A percentile compares a stretch with the other conserved stretches of the same genome.
phyloP scores from a whole-genome alignment of 2,329 filamentous ascomycete species.

The Plectosphaerella plurivora region DNA sequence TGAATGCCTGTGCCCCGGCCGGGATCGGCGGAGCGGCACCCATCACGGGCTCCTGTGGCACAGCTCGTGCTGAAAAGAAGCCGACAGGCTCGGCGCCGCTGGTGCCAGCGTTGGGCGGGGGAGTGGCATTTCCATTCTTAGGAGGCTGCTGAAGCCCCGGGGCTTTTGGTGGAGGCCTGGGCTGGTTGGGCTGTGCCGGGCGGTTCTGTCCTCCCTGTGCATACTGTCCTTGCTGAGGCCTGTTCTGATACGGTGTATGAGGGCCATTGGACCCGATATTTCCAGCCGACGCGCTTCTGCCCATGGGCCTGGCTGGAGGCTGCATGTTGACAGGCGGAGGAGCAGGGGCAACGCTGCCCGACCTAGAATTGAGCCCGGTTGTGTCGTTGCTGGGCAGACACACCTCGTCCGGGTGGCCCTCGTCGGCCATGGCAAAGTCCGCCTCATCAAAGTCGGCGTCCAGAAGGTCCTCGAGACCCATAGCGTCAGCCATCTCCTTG shows the following conservation, averaged over 20 bases:
- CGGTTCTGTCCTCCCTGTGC: neutral
- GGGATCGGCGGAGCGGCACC: conserved; percentile 29
- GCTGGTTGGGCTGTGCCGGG: conserved; percentile 10
- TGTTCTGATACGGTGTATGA: conserved; percentile 28
- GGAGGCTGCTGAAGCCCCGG: conserved; percentile 7
- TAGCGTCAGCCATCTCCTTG: conserved; percentile 6
- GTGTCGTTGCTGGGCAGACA: conserved; percentile 40
- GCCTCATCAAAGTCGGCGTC: conserved; percentile 67
- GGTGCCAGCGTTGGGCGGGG: conserved; percentile 14
- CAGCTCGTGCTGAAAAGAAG: conserved; percentile 69
- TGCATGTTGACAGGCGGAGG: conserved; percentile 25
- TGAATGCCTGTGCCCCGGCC: conserved; percentile 54
- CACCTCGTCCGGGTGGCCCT: conserved; percentile 75
- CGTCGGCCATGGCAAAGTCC: conserved; percentile 66
- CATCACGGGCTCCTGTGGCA: conserved; percentile 39
- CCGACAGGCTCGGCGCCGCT: conserved; percentile 40
- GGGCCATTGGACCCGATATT: conserved; percentile 24
- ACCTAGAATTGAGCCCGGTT: conserved; percentile 6
- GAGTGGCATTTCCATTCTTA: conserved; percentile 11
- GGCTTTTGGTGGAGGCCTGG: conserved; percentile 10
- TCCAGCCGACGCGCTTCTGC: conserved; percentile 22
- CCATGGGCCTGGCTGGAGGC: conserved; percentile 27
- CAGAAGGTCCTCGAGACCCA: conserved; percentile 17
- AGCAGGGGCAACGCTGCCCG: neutral
- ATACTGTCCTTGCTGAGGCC: conserved; percentile 11